Evolutionary conservation across 1,284 basidiomycete genomes (phyloP), one percentile per base, ranked within the genome.

Genomic region (Butyriboletus appendiculatus): DNA sequence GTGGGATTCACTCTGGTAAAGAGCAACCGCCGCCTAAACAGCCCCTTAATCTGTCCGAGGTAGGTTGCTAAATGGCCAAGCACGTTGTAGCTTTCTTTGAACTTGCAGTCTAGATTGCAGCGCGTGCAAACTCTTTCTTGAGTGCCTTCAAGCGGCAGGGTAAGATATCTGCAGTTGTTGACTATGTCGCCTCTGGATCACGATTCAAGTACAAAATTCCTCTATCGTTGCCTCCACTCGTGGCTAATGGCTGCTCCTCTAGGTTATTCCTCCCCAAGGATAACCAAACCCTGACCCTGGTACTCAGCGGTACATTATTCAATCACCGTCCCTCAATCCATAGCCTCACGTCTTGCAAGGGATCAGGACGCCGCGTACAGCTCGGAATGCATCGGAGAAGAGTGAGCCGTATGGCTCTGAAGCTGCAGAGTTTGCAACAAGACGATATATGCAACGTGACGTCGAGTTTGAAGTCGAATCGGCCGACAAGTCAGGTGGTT

Each of bases 401-500:
- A 80, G 86, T 55, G 96, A 99, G 68, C 92, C 95, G 2, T 98
- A 81, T 68, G 96, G 96, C 8, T 64, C 73, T 2, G 96, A 99
- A 70, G 86, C 94, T 3, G 77, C 85, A 8, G 90, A 92, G 40
- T 98, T 92, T 63, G 82, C 92, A 4, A 84, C 84, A 12, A 83
- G 85, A 45, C 81, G 81, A 55, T 94, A 90, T 65, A 88, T 98
- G 85, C 97, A 99, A 72, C 85, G 96, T 24, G 97, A 99, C 65
- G 89, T 95, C 15, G 96, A 99, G 72, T 86, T 98, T 57, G 88
- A 93, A 61, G 86, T 98, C 43, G 91, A 96, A 55, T 82, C 84
- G 42, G 86, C 89, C 15, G 96, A 99, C 77, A 98, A 97, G 75
- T 89, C 89, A 16, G 96, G 96, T 38, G 96, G 96, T 8, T 98